Evolutionary conservation across 108 stramenopile species (phyloP).

Genomic region (Nitzschia inconspicua): DNA sequence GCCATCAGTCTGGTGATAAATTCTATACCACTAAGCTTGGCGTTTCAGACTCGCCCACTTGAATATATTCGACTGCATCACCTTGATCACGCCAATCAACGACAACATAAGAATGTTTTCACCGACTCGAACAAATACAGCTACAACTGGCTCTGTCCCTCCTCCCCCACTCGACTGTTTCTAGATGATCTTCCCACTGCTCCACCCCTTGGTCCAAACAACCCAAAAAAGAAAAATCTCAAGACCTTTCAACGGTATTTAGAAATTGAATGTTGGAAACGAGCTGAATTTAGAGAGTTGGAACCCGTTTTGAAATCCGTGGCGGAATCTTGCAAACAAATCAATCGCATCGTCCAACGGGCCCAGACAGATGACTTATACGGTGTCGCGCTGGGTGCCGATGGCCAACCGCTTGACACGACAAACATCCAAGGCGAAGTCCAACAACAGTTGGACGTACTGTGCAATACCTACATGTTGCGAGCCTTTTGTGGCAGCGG

Average conservation of each 20-base stretch:
- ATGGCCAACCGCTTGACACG: conserved; percentile 51
- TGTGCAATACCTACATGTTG: conserved; percentile 86
- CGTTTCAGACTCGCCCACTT: neutral
- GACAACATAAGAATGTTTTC: too few species aligned
- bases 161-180: too few species aligned
- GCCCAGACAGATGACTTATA: conserved; percentile 91
- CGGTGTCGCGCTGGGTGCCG: conserved; percentile 63
- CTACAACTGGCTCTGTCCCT: too few species aligned
- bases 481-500: conserved; percentile 77
- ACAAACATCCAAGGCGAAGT: conserved; percentile 86
- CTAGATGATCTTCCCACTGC: too few species aligned
- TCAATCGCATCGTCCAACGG: conserved; percentile 82
- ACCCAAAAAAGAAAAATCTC: conserved; percentile 77
- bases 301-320: conserved; percentile 77
- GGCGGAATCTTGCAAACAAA: conserved; percentile 85
- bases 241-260: conserved; percentile 77
- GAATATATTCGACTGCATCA: too few species aligned
- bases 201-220: neutral
- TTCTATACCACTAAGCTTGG: neutral
- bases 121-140: too few species aligned
- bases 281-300: conserved; percentile 51
- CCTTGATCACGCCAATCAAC: too few species aligned
- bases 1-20: too few species aligned
- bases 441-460: conserved; percentile 86
- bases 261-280: conserved; percentile 88